Evolutionary conservation across 2,329 filamentous ascomycete species (phyloP).

Genomic region (Phyllosticta citrichinensis): DNA sequence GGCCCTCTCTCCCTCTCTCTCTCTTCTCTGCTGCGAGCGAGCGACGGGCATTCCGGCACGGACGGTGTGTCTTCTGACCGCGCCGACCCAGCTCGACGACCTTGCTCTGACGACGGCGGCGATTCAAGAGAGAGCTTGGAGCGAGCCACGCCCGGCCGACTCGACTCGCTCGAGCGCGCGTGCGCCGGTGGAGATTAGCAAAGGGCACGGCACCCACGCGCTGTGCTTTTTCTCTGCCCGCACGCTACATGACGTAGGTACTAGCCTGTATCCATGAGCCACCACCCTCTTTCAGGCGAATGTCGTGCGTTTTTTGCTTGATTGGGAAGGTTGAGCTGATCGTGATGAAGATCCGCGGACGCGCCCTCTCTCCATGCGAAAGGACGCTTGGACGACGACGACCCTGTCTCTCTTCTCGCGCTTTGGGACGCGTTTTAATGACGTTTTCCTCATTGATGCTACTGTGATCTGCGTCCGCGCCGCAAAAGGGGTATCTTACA

Average conservation of each 20-base stretch:
- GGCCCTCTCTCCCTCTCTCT: neutral
- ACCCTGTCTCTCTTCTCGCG: neutral
- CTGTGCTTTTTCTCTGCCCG: neutral
- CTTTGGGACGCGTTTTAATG: neutral
- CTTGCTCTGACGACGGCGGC: neutral
- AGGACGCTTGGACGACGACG: neutral
- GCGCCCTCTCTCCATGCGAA: neutral
- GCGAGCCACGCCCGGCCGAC: neutral
- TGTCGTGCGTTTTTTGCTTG: neutral
- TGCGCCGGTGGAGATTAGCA: neutral
- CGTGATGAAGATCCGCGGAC: neutral
- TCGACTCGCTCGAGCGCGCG: neutral
- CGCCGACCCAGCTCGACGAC: neutral
- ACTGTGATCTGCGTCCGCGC: neutral
- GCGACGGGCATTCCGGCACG: neutral
- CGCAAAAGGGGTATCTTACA: neutral
- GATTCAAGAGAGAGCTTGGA: neutral
- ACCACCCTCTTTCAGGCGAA: neutral
- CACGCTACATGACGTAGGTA: neutral
- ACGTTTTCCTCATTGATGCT: neutral
- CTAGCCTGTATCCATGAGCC: neutral
- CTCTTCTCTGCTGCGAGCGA: neutral
- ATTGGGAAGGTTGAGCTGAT: neutral
- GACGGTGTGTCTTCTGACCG: neutral
- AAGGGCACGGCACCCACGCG: neutral